A percentile compares a stretch with the other conserved stretches of the same genome.
phyloP scores from a whole-genome alignment of 169 alveolate genomes.

The Plasmodium coatneyi region DNA sequence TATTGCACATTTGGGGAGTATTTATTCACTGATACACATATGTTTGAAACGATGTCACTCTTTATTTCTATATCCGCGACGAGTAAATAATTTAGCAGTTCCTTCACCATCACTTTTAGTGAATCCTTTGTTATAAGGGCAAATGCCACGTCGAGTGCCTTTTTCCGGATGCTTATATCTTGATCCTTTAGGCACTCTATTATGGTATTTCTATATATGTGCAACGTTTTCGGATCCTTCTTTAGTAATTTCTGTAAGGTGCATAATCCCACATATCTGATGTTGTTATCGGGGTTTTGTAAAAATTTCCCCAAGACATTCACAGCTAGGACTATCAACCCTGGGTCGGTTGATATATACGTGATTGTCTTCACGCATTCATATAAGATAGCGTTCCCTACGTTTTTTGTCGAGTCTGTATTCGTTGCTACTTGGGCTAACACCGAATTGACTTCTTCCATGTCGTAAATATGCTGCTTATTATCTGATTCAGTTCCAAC shows the following conservation, averaged over 20 bases:
- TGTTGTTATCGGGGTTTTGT: constrained; percentile 93
- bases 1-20: constrained; percentile 90
- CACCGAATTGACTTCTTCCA: constrained; percentile 92
- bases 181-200: constrained; percentile 94
- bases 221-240: constrained; percentile 88
- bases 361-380: constrained; percentile 98
- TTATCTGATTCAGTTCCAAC: neutral
- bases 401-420: constrained; percentile 94
- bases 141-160: constrained; percentile 97
- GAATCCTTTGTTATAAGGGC: constrained; percentile 93
- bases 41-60: constrained; percentile 91
- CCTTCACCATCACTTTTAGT: constrained; percentile 93
- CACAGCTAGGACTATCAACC: constrained; percentile 92
- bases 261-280: constrained; percentile 90
- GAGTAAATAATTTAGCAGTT: constrained; percentile 91
- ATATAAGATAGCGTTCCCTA: constrained; percentile 97
- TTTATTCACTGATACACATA: constrained; percentile 88
- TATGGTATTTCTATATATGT: constrained; percentile 79
- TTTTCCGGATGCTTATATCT: constrained; percentile 95
- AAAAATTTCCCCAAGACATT: constrained; percentile 96
- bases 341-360: constrained; percentile 90
- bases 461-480: constrained; percentile 81
- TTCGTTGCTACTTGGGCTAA: constrained; percentile 96
- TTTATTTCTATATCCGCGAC: constrained; percentile 92
- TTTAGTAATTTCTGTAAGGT: constrained; percentile 92